A percentile compares a stretch with the other conserved stretches of the same genome.
phyloP scores from a whole-genome alignment of 2,329 filamentous ascomycete species.

The Sporothrix euskadiensis region DNA sequence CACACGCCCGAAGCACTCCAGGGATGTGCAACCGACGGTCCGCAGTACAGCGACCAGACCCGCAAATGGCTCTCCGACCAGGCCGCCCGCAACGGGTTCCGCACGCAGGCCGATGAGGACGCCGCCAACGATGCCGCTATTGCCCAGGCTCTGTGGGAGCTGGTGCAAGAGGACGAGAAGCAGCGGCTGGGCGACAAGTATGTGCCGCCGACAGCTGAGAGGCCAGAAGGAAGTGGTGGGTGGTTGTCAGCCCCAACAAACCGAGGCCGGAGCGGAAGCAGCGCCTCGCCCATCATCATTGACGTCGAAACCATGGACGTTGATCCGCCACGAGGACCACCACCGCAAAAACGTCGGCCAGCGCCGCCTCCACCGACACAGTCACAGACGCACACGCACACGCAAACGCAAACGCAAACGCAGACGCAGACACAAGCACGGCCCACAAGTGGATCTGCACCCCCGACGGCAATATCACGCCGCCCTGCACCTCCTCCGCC shows the following conservation, averaged over 20 bases:
- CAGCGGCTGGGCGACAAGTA: slow-evolving; percentile 57
- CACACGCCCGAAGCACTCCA: slow-evolving; percentile 54
- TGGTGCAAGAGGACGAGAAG: slow-evolving; percentile 76
- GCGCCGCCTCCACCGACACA: slow-evolving; percentile 11
- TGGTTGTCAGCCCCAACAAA: slow-evolving; percentile 33
- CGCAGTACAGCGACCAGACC: slow-evolving; percentile 29
- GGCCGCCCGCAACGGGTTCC: slow-evolving; percentile 67
- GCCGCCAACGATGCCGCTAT: slow-evolving; percentile 87
- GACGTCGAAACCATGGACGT: slow-evolving; percentile 25
- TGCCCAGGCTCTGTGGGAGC: slow-evolving; percentile 78
- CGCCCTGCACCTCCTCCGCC: background rate
- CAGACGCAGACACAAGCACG: background rate
- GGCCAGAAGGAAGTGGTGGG: slow-evolving; percentile 51
- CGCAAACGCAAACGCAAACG: too few species aligned
- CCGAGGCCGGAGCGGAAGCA: background rate
- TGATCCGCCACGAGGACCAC: background rate
- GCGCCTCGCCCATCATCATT: slow-evolving; percentile 16
- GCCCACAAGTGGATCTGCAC: background rate
- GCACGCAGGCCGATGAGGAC: slow-evolving; percentile 82
- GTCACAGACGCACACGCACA: too few species aligned
- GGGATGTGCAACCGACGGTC: slow-evolving; percentile 70
- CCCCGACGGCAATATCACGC: background rate
- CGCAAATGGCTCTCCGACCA: slow-evolving; percentile 29
- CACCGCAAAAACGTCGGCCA: slow-evolving; percentile 3
- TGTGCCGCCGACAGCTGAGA: slow-evolving; percentile 51